Evolutionary conservation across 129 eudicot species (phyloP).

Genomic region (Gnaphalium uliginosum): DNA sequence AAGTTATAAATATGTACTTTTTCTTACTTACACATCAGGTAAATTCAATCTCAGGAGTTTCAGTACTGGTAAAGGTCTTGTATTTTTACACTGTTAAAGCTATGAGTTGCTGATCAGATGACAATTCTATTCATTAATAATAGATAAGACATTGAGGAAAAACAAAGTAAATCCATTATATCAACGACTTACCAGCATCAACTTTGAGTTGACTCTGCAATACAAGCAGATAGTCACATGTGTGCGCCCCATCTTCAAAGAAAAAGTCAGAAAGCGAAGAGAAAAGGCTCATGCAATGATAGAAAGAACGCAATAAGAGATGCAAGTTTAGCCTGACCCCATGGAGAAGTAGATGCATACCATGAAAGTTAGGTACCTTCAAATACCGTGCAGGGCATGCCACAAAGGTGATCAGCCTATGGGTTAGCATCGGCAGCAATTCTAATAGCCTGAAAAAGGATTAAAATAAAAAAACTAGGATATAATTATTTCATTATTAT

Average conservation of each 20-base stretch:
- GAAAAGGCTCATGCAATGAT: conserved; percentile 53
- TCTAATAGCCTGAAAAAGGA: no score
- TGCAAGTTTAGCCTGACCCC: conserved; percentile 8
- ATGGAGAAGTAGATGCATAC: conserved; percentile 17
- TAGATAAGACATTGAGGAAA: background rate
- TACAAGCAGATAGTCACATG: conserved; percentile 69
- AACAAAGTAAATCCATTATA: background rate
- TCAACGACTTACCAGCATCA: conserved; percentile 55
- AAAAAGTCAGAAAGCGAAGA: conserved; percentile 74
- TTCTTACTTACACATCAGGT: no score
- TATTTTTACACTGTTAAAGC: background rate
- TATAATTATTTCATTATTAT: no score
- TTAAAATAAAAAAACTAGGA: no score
- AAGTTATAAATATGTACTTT: no score
- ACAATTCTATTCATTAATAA: no score
- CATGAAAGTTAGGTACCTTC: conserved; percentile 57
- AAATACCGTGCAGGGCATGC: conserved; percentile 56
- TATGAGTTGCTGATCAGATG: background rate
- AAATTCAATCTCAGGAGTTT: background rate
- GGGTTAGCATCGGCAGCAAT: no score
- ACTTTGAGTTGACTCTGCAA: conserved; percentile 47
- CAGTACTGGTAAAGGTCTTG: background rate
- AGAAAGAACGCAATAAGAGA: conserved; percentile 20
- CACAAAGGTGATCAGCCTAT: conserved; percentile 38
- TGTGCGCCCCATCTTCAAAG: conserved; percentile 64